Base-by-base conservation (phyloP, 306 rosid species). In the Trichosanthes truncata region DNA sequence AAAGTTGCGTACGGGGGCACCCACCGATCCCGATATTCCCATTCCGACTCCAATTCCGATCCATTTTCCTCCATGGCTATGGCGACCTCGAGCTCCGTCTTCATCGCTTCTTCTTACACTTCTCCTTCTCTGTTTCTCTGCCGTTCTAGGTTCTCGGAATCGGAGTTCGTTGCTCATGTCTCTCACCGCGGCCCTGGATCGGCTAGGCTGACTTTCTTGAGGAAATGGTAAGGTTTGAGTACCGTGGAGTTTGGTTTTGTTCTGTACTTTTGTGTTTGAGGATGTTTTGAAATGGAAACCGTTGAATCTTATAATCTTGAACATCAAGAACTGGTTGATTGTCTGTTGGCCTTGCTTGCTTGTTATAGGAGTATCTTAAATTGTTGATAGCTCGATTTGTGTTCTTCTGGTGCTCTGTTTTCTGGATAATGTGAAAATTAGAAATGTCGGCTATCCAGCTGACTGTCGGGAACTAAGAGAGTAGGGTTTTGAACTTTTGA, bases 91-190 rank as follows among this genome's bases (percentile, higher is more conserved):
- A 90, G 81, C 80, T 77, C 86, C 56, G 78, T 86, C 74, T 82
- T 84, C 67, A 61, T 89, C 61, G 87, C 93, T 80, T 79, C 94
- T 69, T 78, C 89, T 38, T 80, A 85, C 63, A 5, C 96, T 80
- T 79, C 94, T 69, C 78, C 89, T 31, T 81, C 83, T 81, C 7
- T 84, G 45, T 21, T 85, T 62, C 46, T 33, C 17, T 84, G 40
- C 35, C 82, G 76, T 38, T 78, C 84, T 23, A 82, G 80, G 65
- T 56, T 83, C 65, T 85, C 86, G 63, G 83, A 81, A 67, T 84
- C 80, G 80, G 79, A 83, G 51, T 79, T 74, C 80, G 55, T 87
- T 83, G 79, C 83, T 43, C 83, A 43, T 0, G 49, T 57, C 57
- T 53, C 87, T 69, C 82, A 83, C 11, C 65, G 74, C 26, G 82